Conservation (phyloP, 1,284 basidiomycete species). For the Blastosporella zonata region DNA sequence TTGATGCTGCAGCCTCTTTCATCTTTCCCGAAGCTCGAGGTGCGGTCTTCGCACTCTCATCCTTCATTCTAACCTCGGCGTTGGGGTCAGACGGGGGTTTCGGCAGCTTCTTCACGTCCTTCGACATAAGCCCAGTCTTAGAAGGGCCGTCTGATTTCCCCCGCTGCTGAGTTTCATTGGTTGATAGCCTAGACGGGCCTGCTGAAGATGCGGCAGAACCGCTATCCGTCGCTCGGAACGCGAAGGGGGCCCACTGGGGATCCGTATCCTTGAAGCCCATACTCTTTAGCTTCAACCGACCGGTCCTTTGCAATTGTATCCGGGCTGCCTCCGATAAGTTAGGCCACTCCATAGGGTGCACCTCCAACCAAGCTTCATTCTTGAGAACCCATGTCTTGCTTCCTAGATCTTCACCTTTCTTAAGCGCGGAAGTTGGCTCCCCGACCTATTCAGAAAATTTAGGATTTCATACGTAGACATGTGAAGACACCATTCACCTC, state of each 20-base stretch:
- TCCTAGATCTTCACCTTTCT: conserved; percentile 32
- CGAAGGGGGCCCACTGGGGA: conserved; percentile 48
- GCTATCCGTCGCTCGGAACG: conserved; percentile 19
- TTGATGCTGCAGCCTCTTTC: conserved; percentile 8
- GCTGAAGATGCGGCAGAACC: conserved; percentile 16
- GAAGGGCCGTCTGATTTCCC: conserved; percentile 15
- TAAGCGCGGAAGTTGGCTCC: conserved; percentile 37
- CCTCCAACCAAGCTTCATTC: conserved; percentile 55
- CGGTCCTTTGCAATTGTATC: conserved; percentile 44
- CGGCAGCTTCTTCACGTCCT: conserved; percentile 41
- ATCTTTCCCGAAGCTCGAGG: conserved; percentile 19
- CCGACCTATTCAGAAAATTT: conserved; percentile 40
- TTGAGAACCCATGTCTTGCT: conserved; percentile 52
- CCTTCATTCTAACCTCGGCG: conserved; percentile 49
- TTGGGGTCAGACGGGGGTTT: conserved; percentile 41
- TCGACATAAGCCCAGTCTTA: conserved; percentile 40
- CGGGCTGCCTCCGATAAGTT: conserved; percentile 45
- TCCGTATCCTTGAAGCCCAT: conserved; percentile 56
- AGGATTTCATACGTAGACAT: neutral
- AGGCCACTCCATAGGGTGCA: conserved; percentile 63
- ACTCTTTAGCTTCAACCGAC: conserved; percentile 41
- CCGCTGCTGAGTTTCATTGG: conserved; percentile 9
- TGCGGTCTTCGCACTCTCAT: conserved; percentile 46
- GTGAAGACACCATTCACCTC: conserved; percentile 34
- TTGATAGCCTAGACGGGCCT: conserved; percentile 20